Conservation (phyloP, 495 filamentous ascomycete species). For the Penicillium silybi region DNA sequence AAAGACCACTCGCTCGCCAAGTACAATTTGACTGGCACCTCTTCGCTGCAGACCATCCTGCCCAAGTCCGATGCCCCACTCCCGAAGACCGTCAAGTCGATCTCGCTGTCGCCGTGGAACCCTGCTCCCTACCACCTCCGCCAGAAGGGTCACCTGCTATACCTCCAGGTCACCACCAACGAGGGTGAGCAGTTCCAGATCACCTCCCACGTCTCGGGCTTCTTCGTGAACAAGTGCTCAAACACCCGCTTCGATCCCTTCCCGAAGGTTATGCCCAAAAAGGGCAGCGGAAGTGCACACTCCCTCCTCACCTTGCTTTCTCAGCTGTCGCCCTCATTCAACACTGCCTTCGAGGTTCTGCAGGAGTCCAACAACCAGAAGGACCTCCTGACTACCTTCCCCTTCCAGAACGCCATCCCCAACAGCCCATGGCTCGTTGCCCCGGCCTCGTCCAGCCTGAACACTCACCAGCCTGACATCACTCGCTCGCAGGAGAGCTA, state of each 20-base stretch:
- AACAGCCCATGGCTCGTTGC: slow-evolving; percentile 90
- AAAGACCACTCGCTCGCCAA: slow-evolving; percentile 56
- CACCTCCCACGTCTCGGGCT: slow-evolving; percentile 87
- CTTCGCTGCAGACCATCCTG: slow-evolving; percentile 65
- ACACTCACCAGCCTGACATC: slow-evolving; percentile 73
- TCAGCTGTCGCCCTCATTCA: slow-evolving; percentile 78
- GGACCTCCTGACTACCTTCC: slow-evolving; percentile 89
- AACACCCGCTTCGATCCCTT: slow-evolving; percentile 90
- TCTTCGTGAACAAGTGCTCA: slow-evolving; percentile 92
- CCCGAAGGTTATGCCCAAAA: slow-evolving; percentile 66
- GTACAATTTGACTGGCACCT: slow-evolving; percentile 71
- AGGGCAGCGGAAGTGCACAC: slow-evolving; percentile 58
- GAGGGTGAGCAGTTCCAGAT: slow-evolving; percentile 93
- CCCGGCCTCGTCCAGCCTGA: slow-evolving; percentile 54
- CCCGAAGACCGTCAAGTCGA: slow-evolving; percentile 84
- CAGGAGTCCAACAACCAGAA: slow-evolving; percentile 77
- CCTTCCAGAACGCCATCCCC: slow-evolving; percentile 88
- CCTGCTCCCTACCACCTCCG: slow-evolving; percentile 87
- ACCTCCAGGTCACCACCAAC: slow-evolving; percentile 80
- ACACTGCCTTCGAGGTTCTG: slow-evolving; percentile 63
- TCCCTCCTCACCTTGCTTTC: slow-evolving; percentile 79
- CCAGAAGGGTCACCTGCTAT: slow-evolving; percentile 89
- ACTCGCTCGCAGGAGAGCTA: slow-evolving; percentile 91
- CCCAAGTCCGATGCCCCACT: slow-evolving; percentile 58
- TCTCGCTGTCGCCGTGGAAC: slow-evolving; percentile 92